A percentile compares a stretch with the other conserved stretches of the same genome.
Evolutionary conservation across 768 basidiomycete species (phyloP).

Genomic region (Pisolithus sp.): DNA sequence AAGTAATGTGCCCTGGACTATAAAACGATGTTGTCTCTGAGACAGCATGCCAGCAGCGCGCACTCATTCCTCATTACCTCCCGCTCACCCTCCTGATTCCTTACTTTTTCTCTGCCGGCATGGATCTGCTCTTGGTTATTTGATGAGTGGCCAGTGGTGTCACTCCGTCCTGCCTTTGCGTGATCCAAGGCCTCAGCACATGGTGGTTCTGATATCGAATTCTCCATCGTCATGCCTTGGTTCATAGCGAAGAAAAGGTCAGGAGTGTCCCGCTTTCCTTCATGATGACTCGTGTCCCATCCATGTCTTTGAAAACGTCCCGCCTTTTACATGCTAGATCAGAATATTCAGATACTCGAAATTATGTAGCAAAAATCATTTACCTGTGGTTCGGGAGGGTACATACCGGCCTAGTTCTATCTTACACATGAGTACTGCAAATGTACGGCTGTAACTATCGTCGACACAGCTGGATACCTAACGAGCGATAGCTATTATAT

Average conservation of each 20-base stretch:
- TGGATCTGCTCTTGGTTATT: conserved; percentile 10
- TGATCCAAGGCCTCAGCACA: conserved; percentile 31
- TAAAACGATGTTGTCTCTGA: conserved; percentile 3
- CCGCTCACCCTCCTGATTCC: too few relatives aligned
- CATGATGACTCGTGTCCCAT: conserved; percentile 4
- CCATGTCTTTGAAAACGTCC: not conserved
- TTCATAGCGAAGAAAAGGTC: conserved; percentile 54
- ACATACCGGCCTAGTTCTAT: too few relatives aligned
- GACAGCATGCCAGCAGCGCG: not conserved
- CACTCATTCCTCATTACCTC: not conserved
- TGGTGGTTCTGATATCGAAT: conserved; percentile 29
- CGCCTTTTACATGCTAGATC: too few relatives aligned
- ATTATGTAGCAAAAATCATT: too few relatives aligned
- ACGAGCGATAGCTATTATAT: too few relatives aligned
- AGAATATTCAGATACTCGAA: too few relatives aligned
- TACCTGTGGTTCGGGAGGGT: too few relatives aligned
- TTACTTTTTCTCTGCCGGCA: not conserved
- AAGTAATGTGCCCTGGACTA: not conserved
- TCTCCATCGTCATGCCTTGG: conserved; percentile 32
- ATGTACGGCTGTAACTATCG: too few relatives aligned
- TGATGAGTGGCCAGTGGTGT: conserved; percentile 21
- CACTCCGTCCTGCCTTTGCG: conserved; percentile 28
- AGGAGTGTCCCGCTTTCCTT: conserved; percentile 32
- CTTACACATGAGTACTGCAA: too few relatives aligned
- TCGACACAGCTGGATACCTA: too few relatives aligned